Base-by-base conservation (phyloP, 148 eudicot species). In the Polygonum maritimum region DNA sequence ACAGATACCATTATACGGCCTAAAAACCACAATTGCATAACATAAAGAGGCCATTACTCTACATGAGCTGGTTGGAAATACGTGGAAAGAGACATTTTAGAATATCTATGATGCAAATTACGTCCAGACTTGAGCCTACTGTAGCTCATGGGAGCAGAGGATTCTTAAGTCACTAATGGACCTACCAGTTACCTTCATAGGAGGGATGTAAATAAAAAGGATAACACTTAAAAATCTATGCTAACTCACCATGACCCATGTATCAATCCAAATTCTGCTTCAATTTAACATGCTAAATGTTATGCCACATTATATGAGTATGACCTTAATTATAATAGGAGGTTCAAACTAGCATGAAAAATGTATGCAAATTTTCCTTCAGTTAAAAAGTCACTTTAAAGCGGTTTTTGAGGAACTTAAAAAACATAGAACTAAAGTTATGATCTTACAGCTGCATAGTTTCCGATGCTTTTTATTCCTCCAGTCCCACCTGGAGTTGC, bases 401-500 rank as follows among this genome's bases (percentile, higher is more conserved):
- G 31, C 31, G 31, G 31, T 26, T 26, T 26, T 26, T 26, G 31
- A 26, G 31, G 0, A 26, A 26, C 31, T 26, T 26, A 26, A 26
- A 26, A 26, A 12, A 39, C 47, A 15, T 40, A 71, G 45, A 7
- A 72, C 9, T 11, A 55, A 71, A 47, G 47, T 71, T 14, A 78
- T 73, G 21, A 31, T 67, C 82, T 85, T 86, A 95, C 99, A 57
- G 97, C 89, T 74, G 97, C 99, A 82, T 95, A 95, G 74, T 95
- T 95, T 79, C 99, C 99, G 38, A 88, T 83, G 63, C 90, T 88
- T 85, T 95, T 95, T 47, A 90, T 92, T 74, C 94, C 97, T 79
- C 97, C 97, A 21, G 97, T 95, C 71, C 98, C 98, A 80, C 98
- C 98, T 77, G 99, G 99, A 74, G 88, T 84, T 81, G 99, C 99